phyloP scores from a whole-genome alignment of 192 early-diverging fungal genomes.

The Rhizoclosmatium globosum region DNA sequence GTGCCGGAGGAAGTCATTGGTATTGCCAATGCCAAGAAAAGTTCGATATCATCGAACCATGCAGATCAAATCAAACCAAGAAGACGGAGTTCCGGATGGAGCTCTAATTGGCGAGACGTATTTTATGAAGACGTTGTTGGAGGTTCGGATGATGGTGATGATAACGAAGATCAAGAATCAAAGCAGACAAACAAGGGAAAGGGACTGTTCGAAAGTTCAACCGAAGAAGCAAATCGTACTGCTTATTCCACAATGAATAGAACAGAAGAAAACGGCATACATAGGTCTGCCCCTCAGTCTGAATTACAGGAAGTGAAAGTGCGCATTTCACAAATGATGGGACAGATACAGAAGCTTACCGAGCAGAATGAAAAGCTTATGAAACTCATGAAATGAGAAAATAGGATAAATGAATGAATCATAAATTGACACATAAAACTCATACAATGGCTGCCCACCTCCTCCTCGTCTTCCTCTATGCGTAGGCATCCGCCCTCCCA shows the following conservation, averaged over 20 bases:
- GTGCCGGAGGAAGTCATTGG: not conserved
- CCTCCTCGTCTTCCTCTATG: slow-evolving; percentile 1
- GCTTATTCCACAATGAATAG: too few species aligned
- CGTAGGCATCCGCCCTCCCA: not conserved
- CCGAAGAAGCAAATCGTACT: not conserved
- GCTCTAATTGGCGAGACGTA: not conserved
- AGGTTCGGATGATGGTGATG: not conserved
- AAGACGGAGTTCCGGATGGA: not conserved
- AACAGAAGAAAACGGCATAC: too few species aligned
- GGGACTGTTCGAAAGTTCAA: not conserved
- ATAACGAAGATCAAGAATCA: not conserved
- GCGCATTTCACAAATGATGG: too few species aligned
- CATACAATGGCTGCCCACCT: not conserved
- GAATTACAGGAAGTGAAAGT: too few species aligned
- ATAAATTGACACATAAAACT: too few species aligned
- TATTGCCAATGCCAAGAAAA: not conserved
- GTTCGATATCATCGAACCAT: not conserved
- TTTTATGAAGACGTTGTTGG: not conserved
- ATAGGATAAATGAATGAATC: too few species aligned
- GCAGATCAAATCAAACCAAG: not conserved
- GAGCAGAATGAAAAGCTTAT: too few species aligned
- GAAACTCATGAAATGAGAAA: too few species aligned
- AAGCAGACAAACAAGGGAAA: not conserved
- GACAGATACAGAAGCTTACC: too few species aligned
- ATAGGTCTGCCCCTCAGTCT: too few species aligned